A percentile compares a stretch with the other conserved stretches of the same genome.
Conservation (phyloP, 2,329 filamentous ascomycete species). For the Bipolaris sorokiniana region DNA sequence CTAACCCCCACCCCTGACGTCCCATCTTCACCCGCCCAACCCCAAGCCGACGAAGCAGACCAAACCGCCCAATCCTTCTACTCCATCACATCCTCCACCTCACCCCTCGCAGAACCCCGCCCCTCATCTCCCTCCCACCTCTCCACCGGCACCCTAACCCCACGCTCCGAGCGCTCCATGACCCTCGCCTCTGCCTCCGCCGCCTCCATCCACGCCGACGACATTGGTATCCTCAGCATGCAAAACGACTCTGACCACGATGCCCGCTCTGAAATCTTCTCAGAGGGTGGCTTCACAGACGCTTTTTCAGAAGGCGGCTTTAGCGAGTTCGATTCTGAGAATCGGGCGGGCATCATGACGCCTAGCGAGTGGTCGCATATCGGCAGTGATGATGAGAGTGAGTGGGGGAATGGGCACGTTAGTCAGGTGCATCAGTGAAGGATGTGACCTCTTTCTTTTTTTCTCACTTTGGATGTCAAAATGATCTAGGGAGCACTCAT, state of each 20-base stretch:
- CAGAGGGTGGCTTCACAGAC: slow-evolving; percentile 46
- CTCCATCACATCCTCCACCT: slow-evolving; percentile 40
- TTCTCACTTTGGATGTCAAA: background rate
- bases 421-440: slow-evolving; percentile 32
- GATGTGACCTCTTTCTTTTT: background rate
- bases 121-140: slow-evolving; percentile 13
- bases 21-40: slow-evolving; percentile 24
- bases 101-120: slow-evolving; percentile 13
- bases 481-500: background rate
- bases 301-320: slow-evolving; percentile 45
- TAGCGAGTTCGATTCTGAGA: slow-evolving; percentile 34
- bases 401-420: slow-evolving; percentile 42
- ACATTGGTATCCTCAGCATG: slow-evolving; percentile 45
- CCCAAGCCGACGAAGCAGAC: slow-evolving; percentile 19
- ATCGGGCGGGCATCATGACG: slow-evolving; percentile 40
- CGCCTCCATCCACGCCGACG: slow-evolving; percentile 36
- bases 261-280: slow-evolving; percentile 44
- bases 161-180: slow-evolving; percentile 44
- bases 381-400: slow-evolving; percentile 49
- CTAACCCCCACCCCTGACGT: slow-evolving; percentile 37
- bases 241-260: slow-evolving; percentile 45
- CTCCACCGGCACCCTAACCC: slow-evolving; percentile 48
- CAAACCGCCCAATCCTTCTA: slow-evolving; percentile 47
- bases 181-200: slow-evolving; percentile 38
- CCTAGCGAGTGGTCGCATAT: slow-evolving; percentile 51